Base-by-base conservation (phyloP, 176 grass and related monocot species). In the Oryza meyeriana region DNA sequence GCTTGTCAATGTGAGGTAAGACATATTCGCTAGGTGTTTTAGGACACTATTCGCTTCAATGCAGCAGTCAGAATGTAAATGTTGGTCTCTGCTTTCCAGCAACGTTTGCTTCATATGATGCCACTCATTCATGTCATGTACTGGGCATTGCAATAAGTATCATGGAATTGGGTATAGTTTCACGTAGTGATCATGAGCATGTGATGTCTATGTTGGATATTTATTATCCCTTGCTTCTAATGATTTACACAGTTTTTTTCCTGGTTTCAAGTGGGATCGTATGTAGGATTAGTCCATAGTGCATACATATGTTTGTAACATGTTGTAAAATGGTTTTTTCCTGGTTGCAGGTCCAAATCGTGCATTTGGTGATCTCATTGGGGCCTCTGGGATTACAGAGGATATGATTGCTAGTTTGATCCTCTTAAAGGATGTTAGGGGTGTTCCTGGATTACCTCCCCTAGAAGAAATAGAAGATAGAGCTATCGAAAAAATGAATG, bases 351-450 rank as follows among this genome's bases (percentile, higher is more conserved):
- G 93, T 83, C 93, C 91, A 18, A 90, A 95, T 77, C 79, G 82
- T 59, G 93, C 96, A 75, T 99, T 99, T 78, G 96, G 96, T 55
- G 93, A 99, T 88, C 85, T 93, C 14, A 83, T 94, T 66, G 83
- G 76, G 1, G 69, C 77, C 76, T 95, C 96, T 55, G 89, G 89
- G 32, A 95, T 99, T 67, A 95, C 91, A 1, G 93, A 99, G 38
- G 90, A 69, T 69, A 94, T 99, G 96, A 93, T 99, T 30, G 91
- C 93, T 77, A 92, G 93, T 89, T 82, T 99, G 85, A 95, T 99
- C 89, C 91, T 99, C 30, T 81, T 95, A 50, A 99, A 94, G 88
- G 96, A 95, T 45, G 91, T 87, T 45, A 90, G 89, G 12, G 69
- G 81, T 33, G 14, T 98, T 59, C 84, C 71, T 0, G 96, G 96